Percentiles rank a stretch among this genome's conserved stretches.
These are phyloP conservation scores for Suillus spraguei DNA, from an alignment of 768 basidiomycete genomes.

Conservation along the genomic window DNA sequence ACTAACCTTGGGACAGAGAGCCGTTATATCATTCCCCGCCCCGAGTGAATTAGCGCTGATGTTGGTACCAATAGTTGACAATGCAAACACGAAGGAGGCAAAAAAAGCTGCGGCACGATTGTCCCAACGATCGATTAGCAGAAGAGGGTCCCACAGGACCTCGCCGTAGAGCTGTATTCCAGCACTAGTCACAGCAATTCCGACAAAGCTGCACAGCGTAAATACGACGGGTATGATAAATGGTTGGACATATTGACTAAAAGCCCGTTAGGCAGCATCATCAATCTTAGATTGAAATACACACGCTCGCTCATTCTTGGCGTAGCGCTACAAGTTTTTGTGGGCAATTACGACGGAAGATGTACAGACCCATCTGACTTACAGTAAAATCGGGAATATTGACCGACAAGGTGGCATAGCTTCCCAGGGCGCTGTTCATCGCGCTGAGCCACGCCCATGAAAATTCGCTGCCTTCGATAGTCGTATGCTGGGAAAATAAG, in stretches of 20 bases:
- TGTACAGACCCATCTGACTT: constrained; percentile 10
- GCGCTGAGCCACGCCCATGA: constrained; percentile 80
- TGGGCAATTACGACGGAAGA: constrained; percentile 5
- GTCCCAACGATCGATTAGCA: constrained; percentile 78
- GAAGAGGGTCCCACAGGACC: constrained; percentile 74
- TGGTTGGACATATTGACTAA: constrained; percentile 73
- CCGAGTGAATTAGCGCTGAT: constrained; percentile 78
- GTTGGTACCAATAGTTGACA: constrained; percentile 73
- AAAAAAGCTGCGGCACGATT: constrained; percentile 89
- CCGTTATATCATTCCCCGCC: constrained; percentile 86
- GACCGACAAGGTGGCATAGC: constrained; percentile 71
- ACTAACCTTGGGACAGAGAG: constrained; percentile 57
- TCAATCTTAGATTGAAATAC: constrained; percentile 19
- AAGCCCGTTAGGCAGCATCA: constrained; percentile 9
- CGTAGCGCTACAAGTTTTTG: constrained; percentile 57
- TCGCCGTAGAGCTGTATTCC: constrained; percentile 71
- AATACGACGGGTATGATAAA: constrained; percentile 80
- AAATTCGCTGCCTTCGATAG: constrained; percentile 54
- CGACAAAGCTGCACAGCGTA: constrained; percentile 74
- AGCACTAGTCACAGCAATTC: constrained; percentile 80
- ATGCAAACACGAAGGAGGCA: constrained; percentile 66
- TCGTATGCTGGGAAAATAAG: constrained; percentile 56
- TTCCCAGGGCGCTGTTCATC: constrained; percentile 76
- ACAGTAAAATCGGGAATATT: constrained; percentile 88
- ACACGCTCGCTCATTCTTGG: constrained; percentile 65